phyloP scores from a whole-genome alignment of 257 asterid species.

The Parsonsia alboflavescens region DNA sequence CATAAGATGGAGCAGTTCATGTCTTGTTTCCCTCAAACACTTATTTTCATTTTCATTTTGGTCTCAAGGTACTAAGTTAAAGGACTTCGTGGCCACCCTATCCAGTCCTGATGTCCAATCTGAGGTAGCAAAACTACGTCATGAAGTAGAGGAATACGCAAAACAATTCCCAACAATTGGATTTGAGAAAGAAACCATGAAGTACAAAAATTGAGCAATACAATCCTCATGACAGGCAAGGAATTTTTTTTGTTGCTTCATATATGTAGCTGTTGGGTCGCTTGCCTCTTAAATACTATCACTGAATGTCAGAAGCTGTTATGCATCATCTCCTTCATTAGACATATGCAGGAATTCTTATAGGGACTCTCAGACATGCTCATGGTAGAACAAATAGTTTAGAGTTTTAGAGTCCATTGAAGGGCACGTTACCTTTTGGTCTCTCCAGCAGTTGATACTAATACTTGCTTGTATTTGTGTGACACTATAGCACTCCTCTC shows the following conservation, averaged over 20 bases:
- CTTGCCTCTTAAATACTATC: neutral
- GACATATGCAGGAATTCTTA: neutral
- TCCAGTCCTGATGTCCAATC: conserved; percentile 46
- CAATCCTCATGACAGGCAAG: conserved; percentile 21
- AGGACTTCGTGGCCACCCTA: conserved; percentile 66
- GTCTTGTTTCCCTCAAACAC: neutral
- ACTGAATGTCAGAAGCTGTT: neutral
- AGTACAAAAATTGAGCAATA: conserved; percentile 57
- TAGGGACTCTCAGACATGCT: neutral
- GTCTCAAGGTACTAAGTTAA: conserved; percentile 67
- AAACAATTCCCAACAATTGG: conserved; percentile 87
- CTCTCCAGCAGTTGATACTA: neutral
- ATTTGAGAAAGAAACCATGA: conserved; percentile 83
- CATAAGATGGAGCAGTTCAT: too few species aligned
- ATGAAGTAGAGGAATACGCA: conserved; percentile 64
- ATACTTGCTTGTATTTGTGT: too few species aligned
- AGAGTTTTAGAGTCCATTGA: neutral
- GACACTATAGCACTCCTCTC: too few species aligned
- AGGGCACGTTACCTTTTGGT: neutral
- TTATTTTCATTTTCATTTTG: neutral
- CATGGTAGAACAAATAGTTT: neutral
- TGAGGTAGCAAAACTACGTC: conserved; percentile 36
- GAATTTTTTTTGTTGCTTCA: neutral
- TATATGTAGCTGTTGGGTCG: neutral
- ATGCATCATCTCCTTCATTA: neutral